Conservation (phyloP, 2,329 filamentous ascomycete genomes). For the Trichophyton rubrum region DNA sequence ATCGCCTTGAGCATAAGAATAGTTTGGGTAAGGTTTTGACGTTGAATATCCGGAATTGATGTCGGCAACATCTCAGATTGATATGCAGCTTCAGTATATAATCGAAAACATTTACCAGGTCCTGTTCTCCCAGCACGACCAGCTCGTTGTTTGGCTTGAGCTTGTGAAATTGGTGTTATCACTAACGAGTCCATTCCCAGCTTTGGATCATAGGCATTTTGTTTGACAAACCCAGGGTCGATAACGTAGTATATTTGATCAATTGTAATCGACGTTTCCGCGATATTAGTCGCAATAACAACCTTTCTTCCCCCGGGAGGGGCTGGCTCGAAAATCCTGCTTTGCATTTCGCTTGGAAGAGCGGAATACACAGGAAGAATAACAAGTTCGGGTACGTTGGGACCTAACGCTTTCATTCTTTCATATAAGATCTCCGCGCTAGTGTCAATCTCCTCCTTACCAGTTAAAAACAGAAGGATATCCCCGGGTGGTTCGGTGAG, state of each 20-base stretch:
- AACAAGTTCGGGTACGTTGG: conserved; percentile 78
- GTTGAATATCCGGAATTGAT: conserved; percentile 89
- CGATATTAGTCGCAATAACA: conserved; percentile 96
- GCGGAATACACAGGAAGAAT: conserved; percentile 95
- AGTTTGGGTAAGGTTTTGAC: conserved; percentile 81
- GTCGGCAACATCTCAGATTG: conserved; percentile 96
- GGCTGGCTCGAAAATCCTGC: conserved; percentile 84
- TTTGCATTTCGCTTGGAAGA: conserved; percentile 86
- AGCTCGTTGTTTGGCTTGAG: conserved; percentile 86
- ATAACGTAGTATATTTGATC: conserved; percentile 97
- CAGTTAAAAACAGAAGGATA: conserved; percentile 92
- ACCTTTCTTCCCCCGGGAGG: conserved; percentile 79
- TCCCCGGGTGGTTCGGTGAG: conserved; percentile 84
- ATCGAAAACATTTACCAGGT: conserved; percentile 85
- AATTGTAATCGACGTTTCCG: conserved; percentile 94
- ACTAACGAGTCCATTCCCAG: conserved; percentile 95
- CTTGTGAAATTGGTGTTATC: conserved; percentile 91
- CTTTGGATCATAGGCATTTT: conserved; percentile 93
- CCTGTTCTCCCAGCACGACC: conserved; percentile 89
- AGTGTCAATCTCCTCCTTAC: conserved; percentile 95
- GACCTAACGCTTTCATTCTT: conserved; percentile 88
- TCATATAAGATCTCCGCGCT: conserved; percentile 85
- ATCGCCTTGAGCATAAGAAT: conserved; percentile 98
- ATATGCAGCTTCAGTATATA: conserved; percentile 92
- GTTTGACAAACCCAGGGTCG: conserved; percentile 94